phyloP scores from a whole-genome alignment of 176 grass and related monocot genomes.

The Alloteropsis semialata region DNA sequence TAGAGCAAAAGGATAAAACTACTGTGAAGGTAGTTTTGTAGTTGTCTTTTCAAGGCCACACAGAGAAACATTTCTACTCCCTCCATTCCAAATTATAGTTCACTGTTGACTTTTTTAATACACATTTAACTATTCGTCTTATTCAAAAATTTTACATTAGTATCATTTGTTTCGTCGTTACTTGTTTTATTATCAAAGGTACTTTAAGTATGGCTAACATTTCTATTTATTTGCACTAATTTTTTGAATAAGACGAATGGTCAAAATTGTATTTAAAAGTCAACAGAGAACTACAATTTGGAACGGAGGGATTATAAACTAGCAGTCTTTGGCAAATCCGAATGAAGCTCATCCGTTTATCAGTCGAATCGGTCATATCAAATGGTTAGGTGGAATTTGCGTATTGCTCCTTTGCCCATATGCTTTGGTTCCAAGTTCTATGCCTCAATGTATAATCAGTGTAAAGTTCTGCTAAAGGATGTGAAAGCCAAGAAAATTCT shows the following conservation, averaged over 20 bases:
- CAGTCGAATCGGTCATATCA: not conserved
- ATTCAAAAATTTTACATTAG: no score
- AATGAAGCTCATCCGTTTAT: not conserved
- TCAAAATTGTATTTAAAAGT: no score
- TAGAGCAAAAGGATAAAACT: not conserved
- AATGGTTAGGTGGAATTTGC: not conserved
- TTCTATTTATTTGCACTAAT: no score
- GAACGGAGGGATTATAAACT: no score
- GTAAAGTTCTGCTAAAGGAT: not conserved
- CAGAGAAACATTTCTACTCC: not conserved
- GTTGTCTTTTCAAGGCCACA: not conserved
- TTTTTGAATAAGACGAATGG: no score
- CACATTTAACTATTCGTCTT: no score
- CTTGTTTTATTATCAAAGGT: no score
- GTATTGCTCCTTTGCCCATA: not conserved
- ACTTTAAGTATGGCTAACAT: no score
- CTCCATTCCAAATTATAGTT: no score
- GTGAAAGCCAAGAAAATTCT: not conserved
- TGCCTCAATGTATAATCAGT: not conserved
- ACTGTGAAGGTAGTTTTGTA: not conserved
- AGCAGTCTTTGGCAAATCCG: not conserved
- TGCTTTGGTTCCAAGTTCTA: not conserved
- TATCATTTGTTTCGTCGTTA: no score
- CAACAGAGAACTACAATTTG: no score
- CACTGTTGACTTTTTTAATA: no score